Evolutionary conservation across 768 basidiomycete genomes (phyloP), one percentile per base, ranked within the genome.

Genomic region (Tephrocybe rancida): DNA sequence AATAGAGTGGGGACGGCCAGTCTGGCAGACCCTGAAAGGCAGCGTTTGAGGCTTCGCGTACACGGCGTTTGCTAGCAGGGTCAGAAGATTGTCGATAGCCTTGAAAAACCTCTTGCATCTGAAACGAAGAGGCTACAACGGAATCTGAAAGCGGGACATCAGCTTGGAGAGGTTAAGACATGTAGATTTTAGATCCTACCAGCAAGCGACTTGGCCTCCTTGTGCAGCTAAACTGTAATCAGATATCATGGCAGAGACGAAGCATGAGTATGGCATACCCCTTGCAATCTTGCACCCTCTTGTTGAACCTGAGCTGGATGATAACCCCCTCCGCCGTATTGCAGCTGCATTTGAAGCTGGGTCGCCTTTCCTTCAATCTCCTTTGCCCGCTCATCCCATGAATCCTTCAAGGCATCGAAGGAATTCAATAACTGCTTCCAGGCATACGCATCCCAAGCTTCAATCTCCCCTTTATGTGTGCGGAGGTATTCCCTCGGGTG

Each of bases 11-110:
- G 9, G 78, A 70, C 0, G 90, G 90, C 85, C 86, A 92, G 54
- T 88, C 87, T 2, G 90, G 90, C n/a, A 92, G 68, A 37, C 78
- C 77, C 35, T 76, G 75, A 42, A 92, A 65, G 5, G 90, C 87
- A 11, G 88, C 88, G 62, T 92, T 92, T 45, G 84, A 85, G 3
- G 86, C 83, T 66, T 92, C 89, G 27, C 88, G 81, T 9, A 92
- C 90, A 21, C 89, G 82, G 19, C 76, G 76, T 66, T 90, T 92
- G 62, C 88, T 87, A 5, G 87, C 81, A 24, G 73, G 49, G 66
- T 92, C 90, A 2, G 77, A 75, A 6, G 90, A 91, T 43, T 88
- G 87, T 25, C 88, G 81, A 62, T 92, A 92, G 7, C 85, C 85
- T 18, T 74, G 59, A 59, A 81, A 84, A 18, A 89, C 88, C 63